phyloP scores from a whole-genome alignment of 441 rosid species.

The Theobroma grandiflorum region DNA sequence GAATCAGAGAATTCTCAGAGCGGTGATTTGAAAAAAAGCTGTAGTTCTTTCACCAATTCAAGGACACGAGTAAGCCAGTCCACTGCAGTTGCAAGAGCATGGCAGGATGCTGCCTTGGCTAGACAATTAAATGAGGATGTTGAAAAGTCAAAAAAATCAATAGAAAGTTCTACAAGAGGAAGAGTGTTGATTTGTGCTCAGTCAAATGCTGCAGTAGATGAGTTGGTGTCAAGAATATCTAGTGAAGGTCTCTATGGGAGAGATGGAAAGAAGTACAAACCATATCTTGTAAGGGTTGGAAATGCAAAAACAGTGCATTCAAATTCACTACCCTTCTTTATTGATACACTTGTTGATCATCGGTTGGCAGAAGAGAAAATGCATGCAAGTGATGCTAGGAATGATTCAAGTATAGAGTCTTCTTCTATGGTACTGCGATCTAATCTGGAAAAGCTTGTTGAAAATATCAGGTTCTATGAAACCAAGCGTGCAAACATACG shows the following conservation, averaged over 20 bases:
- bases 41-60: slow-evolving; percentile 46
- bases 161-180: slow-evolving; percentile 65
- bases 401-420: slow-evolving; percentile 54
- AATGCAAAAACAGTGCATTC: slow-evolving; percentile 93
- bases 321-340: slow-evolving; percentile 84
- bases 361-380: slow-evolving; percentile 81
- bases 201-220: slow-evolving; percentile 99
- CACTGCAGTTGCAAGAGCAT: slow-evolving; percentile 86
- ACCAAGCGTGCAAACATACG: slow-evolving; percentile 90
- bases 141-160: slow-evolving; percentile 51
- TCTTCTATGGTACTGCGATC: slow-evolving; percentile 75
- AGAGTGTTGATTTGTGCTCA: slow-evolving; percentile 98
- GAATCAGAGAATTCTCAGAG: slow-evolving; percentile 40
- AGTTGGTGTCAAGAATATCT: slow-evolving; percentile 89
- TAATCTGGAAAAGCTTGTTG: slow-evolving; percentile 86
- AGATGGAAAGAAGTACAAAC: slow-evolving; percentile 91
- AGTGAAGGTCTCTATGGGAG: slow-evolving; percentile 85
- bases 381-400: slow-evolving; percentile 52
- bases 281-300: slow-evolving; percentile 98
- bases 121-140: slow-evolving; percentile 72
- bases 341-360: slow-evolving; percentile 93
- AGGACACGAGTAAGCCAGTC: slow-evolving; percentile 70
- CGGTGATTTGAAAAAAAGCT: slow-evolving; percentile 50
- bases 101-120: slow-evolving; percentile 99
- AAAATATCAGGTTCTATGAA: slow-evolving; percentile 79